A percentile compares a stretch with the other conserved stretches of the same genome.
These are phyloP conservation scores for Scheffersomyces insectosa DNA, from an alignment of 1,139 yeast genomes.

Conservation along the genomic window DNA sequence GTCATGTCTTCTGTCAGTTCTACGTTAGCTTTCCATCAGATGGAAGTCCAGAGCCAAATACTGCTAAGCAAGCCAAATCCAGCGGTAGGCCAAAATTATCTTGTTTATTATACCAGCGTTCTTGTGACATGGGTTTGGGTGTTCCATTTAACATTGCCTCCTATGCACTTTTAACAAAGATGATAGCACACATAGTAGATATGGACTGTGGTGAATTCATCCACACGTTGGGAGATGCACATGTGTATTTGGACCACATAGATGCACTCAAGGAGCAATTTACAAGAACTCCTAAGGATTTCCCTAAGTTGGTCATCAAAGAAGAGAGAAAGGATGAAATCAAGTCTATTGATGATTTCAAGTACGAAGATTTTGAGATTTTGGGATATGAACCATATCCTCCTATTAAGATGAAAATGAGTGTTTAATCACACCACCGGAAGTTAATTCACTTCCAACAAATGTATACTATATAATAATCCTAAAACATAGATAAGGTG, in stretches of 20 bases:
- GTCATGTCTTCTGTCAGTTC: slow-evolving; percentile 95
- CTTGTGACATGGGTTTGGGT: slow-evolving; percentile 99
- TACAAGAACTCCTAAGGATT: slow-evolving; percentile 67
- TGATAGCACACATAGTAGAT: slow-evolving; percentile 93
- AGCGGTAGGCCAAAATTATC: slow-evolving; percentile 62
- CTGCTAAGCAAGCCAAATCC: slow-evolving; percentile 15
- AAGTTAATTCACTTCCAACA: background rate
- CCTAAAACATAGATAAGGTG: background rate
- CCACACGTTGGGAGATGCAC: slow-evolving; percentile 97
- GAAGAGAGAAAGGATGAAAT: slow-evolving; percentile 52
- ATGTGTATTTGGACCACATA: slow-evolving; percentile 87
- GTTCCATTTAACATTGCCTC: slow-evolving; percentile 98
- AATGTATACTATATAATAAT: background rate
- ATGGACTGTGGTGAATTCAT: slow-evolving; percentile 95
- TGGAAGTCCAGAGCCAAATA: slow-evolving; percentile 20
- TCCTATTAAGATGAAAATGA: slow-evolving; percentile 84
- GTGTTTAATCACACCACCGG: slow-evolving; percentile 35
- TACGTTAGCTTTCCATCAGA: slow-evolving; percentile 77
- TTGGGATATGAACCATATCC: slow-evolving; percentile 78
- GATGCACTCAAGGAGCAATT: slow-evolving; percentile 86
- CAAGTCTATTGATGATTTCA: slow-evolving; percentile 79
- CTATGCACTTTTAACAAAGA: slow-evolving; percentile 84
- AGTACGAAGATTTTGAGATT: slow-evolving; percentile 82
- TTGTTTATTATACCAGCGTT: slow-evolving; percentile 89
- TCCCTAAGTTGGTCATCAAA: slow-evolving; percentile 75